Evolutionary conservation across 116 monocot species (phyloP).

Genomic region (Dioscorea cayenensis): DNA sequence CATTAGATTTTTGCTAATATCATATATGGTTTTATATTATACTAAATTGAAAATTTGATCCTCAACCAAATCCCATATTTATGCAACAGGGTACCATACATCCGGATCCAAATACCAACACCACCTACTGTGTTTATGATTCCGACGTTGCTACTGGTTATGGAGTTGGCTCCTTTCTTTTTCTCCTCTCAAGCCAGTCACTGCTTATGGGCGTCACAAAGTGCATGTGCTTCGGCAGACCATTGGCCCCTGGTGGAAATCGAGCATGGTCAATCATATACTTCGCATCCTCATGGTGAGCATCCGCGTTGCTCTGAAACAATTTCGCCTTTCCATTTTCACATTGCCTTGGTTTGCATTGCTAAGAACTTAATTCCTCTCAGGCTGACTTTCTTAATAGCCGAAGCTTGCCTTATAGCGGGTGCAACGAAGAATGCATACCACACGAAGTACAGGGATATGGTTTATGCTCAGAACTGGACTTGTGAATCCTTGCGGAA

Average conservation of each 20-base stretch:
- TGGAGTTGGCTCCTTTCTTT: constrained; percentile 87
- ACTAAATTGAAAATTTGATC: not conserved
- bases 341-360: not conserved
- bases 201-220: constrained; percentile 82
- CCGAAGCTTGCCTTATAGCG: constrained; percentile 70
- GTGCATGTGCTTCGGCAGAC: constrained; percentile 93
- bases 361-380: not conserved
- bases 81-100: constrained; percentile 53
- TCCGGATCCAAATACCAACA: constrained; percentile 34
- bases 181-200: constrained; percentile 65
- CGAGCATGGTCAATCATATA: constrained; percentile 98
- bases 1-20: not conserved
- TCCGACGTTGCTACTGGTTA: constrained; percentile 95
- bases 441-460: constrained; percentile 81
- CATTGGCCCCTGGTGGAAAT: constrained; percentile 74
- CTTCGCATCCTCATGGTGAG: constrained; percentile 84
- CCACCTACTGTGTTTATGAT: constrained; percentile 79
- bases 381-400: constrained; percentile 81
- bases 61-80: not conserved
- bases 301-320: not conserved
- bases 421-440: constrained; percentile 97
- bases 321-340: too few relatives aligned
- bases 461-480: constrained; percentile 78
- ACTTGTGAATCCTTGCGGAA: constrained; percentile 83
- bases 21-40: not conserved